Evolutionary conservation across 139 green algal species (phyloP).

Genomic region (Mychonastes homosphaera): DNA sequence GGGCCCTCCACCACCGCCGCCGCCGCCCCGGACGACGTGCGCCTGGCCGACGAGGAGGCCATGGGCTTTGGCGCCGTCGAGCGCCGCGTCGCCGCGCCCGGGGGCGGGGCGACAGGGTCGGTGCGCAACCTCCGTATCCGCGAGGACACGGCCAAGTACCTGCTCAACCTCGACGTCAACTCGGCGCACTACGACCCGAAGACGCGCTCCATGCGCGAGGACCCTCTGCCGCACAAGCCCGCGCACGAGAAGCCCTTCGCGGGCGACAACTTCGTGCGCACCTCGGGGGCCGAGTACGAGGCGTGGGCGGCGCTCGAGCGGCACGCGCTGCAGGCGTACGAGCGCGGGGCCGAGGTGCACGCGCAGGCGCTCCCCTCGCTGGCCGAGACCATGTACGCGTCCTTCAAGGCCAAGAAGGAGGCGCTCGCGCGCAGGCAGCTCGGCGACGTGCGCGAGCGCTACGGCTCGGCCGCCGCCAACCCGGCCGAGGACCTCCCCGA

Average conservation of each 20-base stretch:
- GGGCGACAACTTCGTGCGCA: slow-evolving; percentile 92
- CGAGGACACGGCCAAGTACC: slow-evolving; percentile 99
- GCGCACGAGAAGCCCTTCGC: slow-evolving; percentile 52
- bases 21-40: no score
- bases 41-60: slow-evolving; percentile 1
- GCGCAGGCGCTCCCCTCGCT: slow-evolving; percentile 72
- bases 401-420: slow-evolving; percentile 91
- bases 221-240: slow-evolving; percentile 64
- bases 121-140: slow-evolving; percentile 96
- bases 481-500: slow-evolving; percentile 12
- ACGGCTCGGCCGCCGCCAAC: slow-evolving; percentile 55
- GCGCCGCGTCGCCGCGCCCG: slow-evolving; percentile 86
- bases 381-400: slow-evolving; percentile 75
- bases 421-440: slow-evolving; percentile 48
- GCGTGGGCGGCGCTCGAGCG: slow-evolving; percentile 73
- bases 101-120: slow-evolving; percentile 70
- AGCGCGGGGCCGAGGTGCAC: slow-evolving; percentile 19
- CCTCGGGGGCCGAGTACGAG: slow-evolving; percentile 61
- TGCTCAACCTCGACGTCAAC: slow-evolving; percentile 93
- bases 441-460: slow-evolving; percentile 65
- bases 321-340: slow-evolving; percentile 69
- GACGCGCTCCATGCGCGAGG: slow-evolving; percentile 88
- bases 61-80: slow-evolving; percentile 91
- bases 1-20: not conserved
- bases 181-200: slow-evolving; percentile 98